Conservation (phyloP, 441 rosid species). For the Erodium trifolium region DNA sequence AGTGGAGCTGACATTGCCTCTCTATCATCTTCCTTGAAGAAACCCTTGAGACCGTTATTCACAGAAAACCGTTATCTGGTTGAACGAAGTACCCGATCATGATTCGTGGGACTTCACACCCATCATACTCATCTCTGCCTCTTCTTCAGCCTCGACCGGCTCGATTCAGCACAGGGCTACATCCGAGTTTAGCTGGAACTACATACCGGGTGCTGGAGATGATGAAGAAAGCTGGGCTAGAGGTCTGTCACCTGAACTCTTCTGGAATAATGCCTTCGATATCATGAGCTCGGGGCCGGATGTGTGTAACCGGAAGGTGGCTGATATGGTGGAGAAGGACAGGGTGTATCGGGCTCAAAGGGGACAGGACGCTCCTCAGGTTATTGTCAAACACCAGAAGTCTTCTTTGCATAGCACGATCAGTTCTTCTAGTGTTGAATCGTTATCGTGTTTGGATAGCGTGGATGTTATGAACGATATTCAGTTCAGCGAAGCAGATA, state of each 20-base stretch:
- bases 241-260: conserved; percentile 65
- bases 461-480: conserved; percentile 17
- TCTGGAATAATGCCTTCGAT: conserved; percentile 73
- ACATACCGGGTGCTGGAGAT: conserved; percentile 94
- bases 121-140: conserved; percentile 72
- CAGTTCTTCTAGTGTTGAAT: conserved; percentile 18
- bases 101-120: conserved; percentile 91
- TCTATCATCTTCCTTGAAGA: conserved; percentile 46
- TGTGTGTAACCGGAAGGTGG: conserved; percentile 72
- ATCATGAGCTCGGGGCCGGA: conserved; percentile 61
- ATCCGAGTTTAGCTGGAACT: conserved; percentile 87
- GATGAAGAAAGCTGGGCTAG: conserved; percentile 99
- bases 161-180: conserved; percentile 33
- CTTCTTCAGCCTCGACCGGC: conserved; percentile 33
- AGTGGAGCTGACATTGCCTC: conserved; percentile 84
- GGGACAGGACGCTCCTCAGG: conserved; percentile 63
- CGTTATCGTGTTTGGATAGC: conserved; percentile 20
- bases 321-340: conserved; percentile 75
- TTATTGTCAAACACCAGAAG: conserved; percentile 34
- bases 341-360: conserved; percentile 72
- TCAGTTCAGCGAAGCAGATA: conserved; percentile 26
- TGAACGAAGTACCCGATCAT: conserved; percentile 83
- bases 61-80: conserved; percentile 78
- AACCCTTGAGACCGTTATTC: conserved; percentile 81
- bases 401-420: conserved; percentile 12